A percentile compares a stretch with the other conserved stretches of the same genome.
phyloP scores from a whole-genome alignment of 352 stramenopile genomes.

The Phytophthora aleatoria region DNA sequence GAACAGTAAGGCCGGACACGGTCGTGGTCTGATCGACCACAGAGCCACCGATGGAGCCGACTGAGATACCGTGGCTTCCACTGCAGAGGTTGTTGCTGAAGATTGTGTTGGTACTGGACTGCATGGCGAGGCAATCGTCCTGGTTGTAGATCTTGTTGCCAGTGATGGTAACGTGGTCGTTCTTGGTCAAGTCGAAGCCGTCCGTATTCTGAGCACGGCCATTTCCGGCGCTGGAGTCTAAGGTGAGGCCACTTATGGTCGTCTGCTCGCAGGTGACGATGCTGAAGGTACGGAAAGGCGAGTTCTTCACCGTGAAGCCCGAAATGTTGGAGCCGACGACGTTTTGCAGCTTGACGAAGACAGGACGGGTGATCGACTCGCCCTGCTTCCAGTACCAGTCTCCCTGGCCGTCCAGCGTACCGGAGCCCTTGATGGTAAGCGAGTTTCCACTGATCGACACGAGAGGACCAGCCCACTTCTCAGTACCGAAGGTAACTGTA shows the following conservation, averaged over 20 bases:
- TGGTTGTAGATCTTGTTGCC: slow-evolving; percentile 42
- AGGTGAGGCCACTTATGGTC: slow-evolving; percentile 24
- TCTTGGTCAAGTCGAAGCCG: slow-evolving; percentile 34
- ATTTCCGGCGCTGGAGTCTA: slow-evolving; percentile 22
- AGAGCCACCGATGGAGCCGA: slow-evolving; percentile 23
- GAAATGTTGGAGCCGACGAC: slow-evolving; percentile 31
- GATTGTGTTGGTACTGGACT: slow-evolving; percentile 22
- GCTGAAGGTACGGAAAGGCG: slow-evolving; percentile 30
- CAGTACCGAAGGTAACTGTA: slow-evolving; percentile 39
- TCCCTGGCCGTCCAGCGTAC: slow-evolving; percentile 45
- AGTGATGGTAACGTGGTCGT: slow-evolving; percentile 32
- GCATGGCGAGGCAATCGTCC: slow-evolving; percentile 28
- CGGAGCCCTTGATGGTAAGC: slow-evolving; percentile 37
- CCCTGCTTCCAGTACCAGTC: slow-evolving; percentile 46
- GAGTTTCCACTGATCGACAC: slow-evolving; percentile 31
- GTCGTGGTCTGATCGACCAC: slow-evolving; percentile 22
- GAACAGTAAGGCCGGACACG: slow-evolving; percentile 17
- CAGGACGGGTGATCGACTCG: slow-evolving; percentile 27
- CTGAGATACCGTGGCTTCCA: slow-evolving; percentile 31
- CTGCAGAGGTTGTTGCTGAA: slow-evolving; percentile 27
- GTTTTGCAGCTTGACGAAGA: slow-evolving; percentile 40
- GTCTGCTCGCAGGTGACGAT: slow-evolving; percentile 31
- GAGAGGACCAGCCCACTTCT: slow-evolving; percentile 37
- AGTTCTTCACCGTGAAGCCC: slow-evolving; percentile 45
- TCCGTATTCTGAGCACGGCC: slow-evolving; percentile 26